These are phyloP conservation scores for Pyronema omphalodes DNA, from an alignment of 495 filamentous ascomycete species.

Conservation along the genomic window DNA sequence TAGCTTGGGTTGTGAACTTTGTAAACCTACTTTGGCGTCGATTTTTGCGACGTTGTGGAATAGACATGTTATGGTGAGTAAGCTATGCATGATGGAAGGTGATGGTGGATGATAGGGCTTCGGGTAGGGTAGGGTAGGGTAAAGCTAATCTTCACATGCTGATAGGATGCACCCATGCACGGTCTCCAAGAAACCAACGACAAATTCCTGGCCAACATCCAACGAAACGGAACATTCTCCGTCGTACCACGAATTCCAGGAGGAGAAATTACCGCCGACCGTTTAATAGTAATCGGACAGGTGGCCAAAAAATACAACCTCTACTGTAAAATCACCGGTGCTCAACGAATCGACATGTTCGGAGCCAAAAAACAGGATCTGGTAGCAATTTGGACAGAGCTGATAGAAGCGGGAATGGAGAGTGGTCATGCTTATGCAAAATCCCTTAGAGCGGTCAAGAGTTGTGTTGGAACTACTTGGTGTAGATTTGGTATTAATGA, in stretches of 20 bases:
- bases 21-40: conserved; percentile 73
- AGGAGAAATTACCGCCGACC: conserved; percentile 84
- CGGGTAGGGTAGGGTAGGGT: too few relatives aligned
- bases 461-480: conserved; percentile 89
- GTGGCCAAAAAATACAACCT: conserved; percentile 78
- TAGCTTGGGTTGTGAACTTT: conserved; percentile 76
- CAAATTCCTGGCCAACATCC: conserved; percentile 81
- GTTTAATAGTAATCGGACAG: conserved; percentile 69
- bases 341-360: conserved; percentile 91
- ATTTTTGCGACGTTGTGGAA: conserved; percentile 80
- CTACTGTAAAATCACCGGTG: conserved; percentile 92
- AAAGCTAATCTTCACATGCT: too few relatives aligned
- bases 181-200: conserved; percentile 93
- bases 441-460: conserved; percentile 79
- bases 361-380: conserved; percentile 86
- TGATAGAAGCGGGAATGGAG: conserved; percentile 86
- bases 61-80: conserved; percentile 47
- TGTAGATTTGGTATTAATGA: conserved; percentile 86
- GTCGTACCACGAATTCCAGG: conserved; percentile 73
- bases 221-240: conserved; percentile 83
- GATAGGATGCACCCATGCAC: conserved; percentile 39
- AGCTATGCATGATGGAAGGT: too few relatives aligned
- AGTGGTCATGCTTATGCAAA: conserved; percentile 92
- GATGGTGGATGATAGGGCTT: too few relatives aligned
- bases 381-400: conserved; percentile 66